Percentiles rank a stretch among this genome's conserved stretches.
phyloP scores from a whole-genome alignment of 2,329 filamentous ascomycete genomes.

The Aspergillus aculeatinus region DNA sequence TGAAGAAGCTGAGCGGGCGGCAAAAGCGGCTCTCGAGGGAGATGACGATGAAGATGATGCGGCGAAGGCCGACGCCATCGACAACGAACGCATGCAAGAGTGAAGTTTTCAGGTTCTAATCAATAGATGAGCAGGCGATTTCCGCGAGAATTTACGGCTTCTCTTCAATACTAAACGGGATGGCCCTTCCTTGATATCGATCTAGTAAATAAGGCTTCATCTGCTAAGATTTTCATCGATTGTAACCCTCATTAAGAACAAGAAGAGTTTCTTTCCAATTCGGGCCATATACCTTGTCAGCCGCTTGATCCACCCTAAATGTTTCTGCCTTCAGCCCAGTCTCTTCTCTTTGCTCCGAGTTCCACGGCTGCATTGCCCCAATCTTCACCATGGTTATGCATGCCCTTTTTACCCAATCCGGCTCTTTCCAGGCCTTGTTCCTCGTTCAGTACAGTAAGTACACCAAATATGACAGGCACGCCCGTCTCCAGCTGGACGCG shows the following conservation, averaged over 20 bases:
- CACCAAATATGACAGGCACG: slow-evolving; percentile 86
- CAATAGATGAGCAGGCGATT: neutral
- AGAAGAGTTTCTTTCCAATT: neutral
- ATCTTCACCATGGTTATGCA: slow-evolving; percentile 93
- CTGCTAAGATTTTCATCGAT: neutral
- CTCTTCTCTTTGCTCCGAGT: slow-evolving; percentile 81
- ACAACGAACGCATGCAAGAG: slow-evolving; percentile 83
- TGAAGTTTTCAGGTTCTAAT: slow-evolving; percentile 42
- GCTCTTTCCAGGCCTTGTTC: slow-evolving; percentile 84
- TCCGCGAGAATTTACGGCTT: neutral
- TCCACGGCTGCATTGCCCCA: slow-evolving; percentile 96
- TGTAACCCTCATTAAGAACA: neutral
- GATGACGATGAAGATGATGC: slow-evolving; percentile 79
- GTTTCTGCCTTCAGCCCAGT: slow-evolving; percentile 72
- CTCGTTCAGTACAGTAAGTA: slow-evolving; percentile 84
- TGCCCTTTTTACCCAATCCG: slow-evolving; percentile 60
- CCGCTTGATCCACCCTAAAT: slow-evolving; percentile 27
- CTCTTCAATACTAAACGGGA: neutral
- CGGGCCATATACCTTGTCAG: neutral
- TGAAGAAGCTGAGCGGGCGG: slow-evolving; percentile 89
- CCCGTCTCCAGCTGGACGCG: slow-evolving; percentile 85
- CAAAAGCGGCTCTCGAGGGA: slow-evolving; percentile 83
- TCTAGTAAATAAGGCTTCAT: neutral
- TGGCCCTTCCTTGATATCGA: neutral
- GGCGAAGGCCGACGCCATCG: slow-evolving; percentile 57